Base-by-base conservation (phyloP, 2,329 filamentous ascomycete species). In the Metarhizium robertsii region DNA sequence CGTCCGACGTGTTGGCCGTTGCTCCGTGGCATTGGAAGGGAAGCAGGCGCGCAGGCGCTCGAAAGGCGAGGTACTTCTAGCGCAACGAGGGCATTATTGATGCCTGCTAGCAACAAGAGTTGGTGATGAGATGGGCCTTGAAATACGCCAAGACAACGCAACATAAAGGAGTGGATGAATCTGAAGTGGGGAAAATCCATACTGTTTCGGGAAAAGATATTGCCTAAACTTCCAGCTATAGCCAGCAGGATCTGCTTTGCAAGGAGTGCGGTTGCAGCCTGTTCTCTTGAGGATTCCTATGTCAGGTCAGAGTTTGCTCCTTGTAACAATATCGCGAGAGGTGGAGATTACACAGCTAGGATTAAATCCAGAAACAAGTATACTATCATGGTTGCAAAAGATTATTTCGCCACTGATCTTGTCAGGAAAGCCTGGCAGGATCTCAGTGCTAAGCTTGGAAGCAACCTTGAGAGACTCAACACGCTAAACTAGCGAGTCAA, bases 191-290 rank as follows among this genome's bases (percentile, higher is more conserved):
- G 4, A 25, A 38, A 38, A 38, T 38, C 36, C 36, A 38, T 38
- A 38, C 36, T 82, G 72, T 90, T 91, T 2, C 89, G 75, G 63
- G 77, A 79, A 67, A 94, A 95, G 67, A 92, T 95, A 72, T 90
- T 95, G 55, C 86, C 84, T 64, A 95, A 92, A 71, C 85, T 90
- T 50, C 87, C 88, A 0, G 87, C 79, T 0, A 95, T 84, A 1
- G 95, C 88, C 2, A 95, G 80, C 0, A 86, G 87, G 57, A 95
- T 92, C 61, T 86, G 71, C 71, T 86, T 90, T 16, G 90, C 90
- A 1, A 95, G 76, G 55, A 95, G 87, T 0, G 91, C 36, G 14
- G 36, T 38, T 38, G 36, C 36, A 38, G 36, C 36, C 36, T 38
- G 36, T 38, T 38, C 36, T 38, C 36, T 38, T 14, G 36, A 38